Base-by-base conservation (phyloP, 202 grass and related monocot genomes). In the Digitaria exilis region DNA sequence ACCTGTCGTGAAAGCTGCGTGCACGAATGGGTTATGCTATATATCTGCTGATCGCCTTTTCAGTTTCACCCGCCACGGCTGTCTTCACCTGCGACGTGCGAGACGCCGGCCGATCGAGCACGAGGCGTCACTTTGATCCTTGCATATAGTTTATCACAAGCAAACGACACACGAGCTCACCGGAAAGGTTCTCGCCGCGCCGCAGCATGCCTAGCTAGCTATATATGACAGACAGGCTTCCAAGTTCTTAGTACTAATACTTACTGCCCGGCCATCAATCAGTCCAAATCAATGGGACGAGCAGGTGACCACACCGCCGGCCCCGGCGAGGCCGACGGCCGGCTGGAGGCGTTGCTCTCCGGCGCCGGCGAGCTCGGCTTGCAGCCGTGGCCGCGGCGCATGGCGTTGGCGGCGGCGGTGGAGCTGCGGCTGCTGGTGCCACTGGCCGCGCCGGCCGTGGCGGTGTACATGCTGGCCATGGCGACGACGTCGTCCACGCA, bases 381-480 rank as follows among this genome's bases (percentile, higher is more conserved):
- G 2, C 41, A 8, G 4, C 21, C 89, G 18, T 81, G 82, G 79
- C 44, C 68, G 15, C 8, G 42, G n/a, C 87, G 94, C 24, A 43
- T 91, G 52, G n/a, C 65, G 44, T 3, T 45, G 2, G 94, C 89
- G 4, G 49, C 64, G 51, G 63, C 58, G 41, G 69, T 90, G 25
- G 94, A 97, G 82, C 65, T 90, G 13, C 87, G 74, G 21, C 84
- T 97, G 4, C 87, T 94, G 26, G 48, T 80, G 62, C 87, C 82
- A 1, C 89, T 97, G 19, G 91, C 91, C 44, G 88, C 87, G 44
- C 94, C 94, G 13, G 89, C 94, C 41, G 91, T 92, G 13, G 75
- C 80, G 13, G 94, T 97, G 44, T 92, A 97, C 86, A 85, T 90
- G 91, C 65, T 94, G 60, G 92, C 89, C 89, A 89, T 85, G 73